Percentiles rank a stretch among this genome's conserved stretches.
phyloP scores from a whole-genome alignment of 768 basidiomycete genomes.

The Auricularia heimuer region DNA sequence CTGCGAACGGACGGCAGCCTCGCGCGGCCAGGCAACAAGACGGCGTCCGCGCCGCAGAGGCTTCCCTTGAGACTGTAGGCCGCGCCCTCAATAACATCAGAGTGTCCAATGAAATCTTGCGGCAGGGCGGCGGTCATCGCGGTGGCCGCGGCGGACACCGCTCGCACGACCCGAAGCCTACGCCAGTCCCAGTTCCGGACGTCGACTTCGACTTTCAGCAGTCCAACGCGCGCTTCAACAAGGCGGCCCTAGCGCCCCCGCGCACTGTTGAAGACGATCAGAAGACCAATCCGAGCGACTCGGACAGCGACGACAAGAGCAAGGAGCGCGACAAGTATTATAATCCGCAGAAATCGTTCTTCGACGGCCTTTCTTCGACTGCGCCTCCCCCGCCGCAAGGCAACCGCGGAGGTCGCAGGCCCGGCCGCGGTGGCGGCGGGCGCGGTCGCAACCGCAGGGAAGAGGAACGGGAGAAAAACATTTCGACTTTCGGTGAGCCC shows the following conservation, averaged over 20 bases:
- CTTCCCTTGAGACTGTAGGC: conserved; percentile 35
- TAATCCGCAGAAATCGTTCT: conserved; percentile 72
- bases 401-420: conserved; percentile 13
- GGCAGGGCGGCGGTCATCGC: conserved; percentile 3
- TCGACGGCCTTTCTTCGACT: conserved; percentile 51
- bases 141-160: conserved; percentile 32
- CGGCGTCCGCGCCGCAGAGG: conserved; percentile 11
- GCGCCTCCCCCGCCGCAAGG: conserved; percentile 24
- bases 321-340: conserved; percentile 35
- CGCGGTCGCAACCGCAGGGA: conserved; percentile 60
- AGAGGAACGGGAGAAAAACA: conserved; percentile 75
- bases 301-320: conserved; percentile 23
- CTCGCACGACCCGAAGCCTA: conserved; percentile 18
- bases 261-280: conserved; percentile 13
- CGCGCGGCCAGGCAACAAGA: conserved; percentile 24
- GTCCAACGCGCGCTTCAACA: conserved; percentile 75
- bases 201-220: conserved; percentile 78
- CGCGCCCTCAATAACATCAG: conserved; percentile 44
- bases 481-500: conserved; percentile 81
- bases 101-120: conserved; percentile 20
- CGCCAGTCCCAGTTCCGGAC: conserved; percentile 47
- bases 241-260: conserved; percentile 40
- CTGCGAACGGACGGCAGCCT: conserved; percentile 37
- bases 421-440: conserved; percentile 24
- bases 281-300: conserved; percentile 14